A percentile compares a stretch with the other conserved stretches of the same genome.
phyloP scores from a whole-genome alignment of 2,329 filamentous ascomycete species.

The Colletotrichum horii region DNA sequence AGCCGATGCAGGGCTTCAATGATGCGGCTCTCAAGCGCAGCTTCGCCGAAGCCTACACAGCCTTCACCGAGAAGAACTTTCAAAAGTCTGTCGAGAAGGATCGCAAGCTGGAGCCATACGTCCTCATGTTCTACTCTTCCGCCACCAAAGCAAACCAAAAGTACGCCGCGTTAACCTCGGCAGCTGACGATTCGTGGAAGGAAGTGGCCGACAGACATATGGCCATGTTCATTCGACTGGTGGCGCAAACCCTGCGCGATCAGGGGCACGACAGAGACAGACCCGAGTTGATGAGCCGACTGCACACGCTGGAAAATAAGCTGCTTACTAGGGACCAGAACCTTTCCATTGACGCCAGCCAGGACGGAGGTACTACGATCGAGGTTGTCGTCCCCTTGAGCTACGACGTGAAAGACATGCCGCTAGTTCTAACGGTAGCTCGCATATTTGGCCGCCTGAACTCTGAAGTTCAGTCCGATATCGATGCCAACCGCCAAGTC shows the following conservation, averaged over 20 bases:
- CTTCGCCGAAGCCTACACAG: conserved; percentile 93
- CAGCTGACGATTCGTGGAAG: conserved; percentile 87
- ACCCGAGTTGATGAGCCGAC: conserved; percentile 79
- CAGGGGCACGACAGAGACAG: conserved; percentile 86
- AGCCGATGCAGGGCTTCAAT: conserved; percentile 85
- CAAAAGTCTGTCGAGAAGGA: conserved; percentile 94
- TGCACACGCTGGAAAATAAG: conserved; percentile 89
- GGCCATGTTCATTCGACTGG: conserved; percentile 88
- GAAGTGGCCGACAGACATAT: conserved; percentile 92
- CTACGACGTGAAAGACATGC: conserved; percentile 97
- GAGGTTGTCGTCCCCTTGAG: conserved; percentile 85
- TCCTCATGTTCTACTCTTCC: conserved; percentile 95
- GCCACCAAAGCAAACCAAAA: conserved; percentile 86
- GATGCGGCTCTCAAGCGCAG: conserved; percentile 91
- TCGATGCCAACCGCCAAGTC: conserved; percentile 77
- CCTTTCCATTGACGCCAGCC: conserved; percentile 67
- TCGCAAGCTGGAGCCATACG: conserved; percentile 86
- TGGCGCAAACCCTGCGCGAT: conserved; percentile 79
- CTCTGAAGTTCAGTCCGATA: conserved; percentile 83
- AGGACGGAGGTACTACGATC: conserved; percentile 68
- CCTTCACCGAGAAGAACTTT: conserved; percentile 87
- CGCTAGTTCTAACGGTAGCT: conserved; percentile 85
- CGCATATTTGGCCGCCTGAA: conserved; percentile 83
- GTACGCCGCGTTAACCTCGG: conserved; percentile 75
- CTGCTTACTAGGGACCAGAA: conserved; percentile 94